Evolutionary conservation across 768 basidiomycete genomes (phyloP).

Genomic region (Mycena epipterygia): DNA sequence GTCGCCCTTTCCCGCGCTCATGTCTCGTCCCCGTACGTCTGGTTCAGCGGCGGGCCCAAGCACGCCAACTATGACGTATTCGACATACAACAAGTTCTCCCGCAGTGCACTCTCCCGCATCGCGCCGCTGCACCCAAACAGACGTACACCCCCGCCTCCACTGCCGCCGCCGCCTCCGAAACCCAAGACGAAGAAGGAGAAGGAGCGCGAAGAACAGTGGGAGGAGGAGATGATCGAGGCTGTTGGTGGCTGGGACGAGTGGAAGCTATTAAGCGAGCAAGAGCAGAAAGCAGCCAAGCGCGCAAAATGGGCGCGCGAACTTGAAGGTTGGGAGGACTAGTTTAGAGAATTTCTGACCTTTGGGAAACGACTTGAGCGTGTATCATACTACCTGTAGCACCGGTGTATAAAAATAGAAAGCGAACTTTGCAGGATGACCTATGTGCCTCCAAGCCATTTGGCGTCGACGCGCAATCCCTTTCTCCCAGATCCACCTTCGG

Average conservation of each 20-base stretch:
- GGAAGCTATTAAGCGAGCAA: constrained; percentile 62
- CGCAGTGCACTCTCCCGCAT: constrained; percentile 74
- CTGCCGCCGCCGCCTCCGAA: constrained; percentile 77
- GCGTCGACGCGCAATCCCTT: constrained; percentile 16
- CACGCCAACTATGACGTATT: constrained; percentile 59
- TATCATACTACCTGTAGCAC: constrained; percentile 3
- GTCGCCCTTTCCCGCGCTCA: constrained; percentile 63
- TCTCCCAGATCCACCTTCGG: constrained; percentile 5
- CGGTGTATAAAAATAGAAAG: background rate
- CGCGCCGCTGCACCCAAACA: constrained; percentile 82
- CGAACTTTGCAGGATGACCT: background rate
- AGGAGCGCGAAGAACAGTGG: constrained; percentile 83
- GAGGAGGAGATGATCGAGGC: constrained; percentile 84
- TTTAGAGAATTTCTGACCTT: background rate
- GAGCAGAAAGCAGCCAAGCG: constrained; percentile 68
- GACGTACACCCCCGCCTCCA: constrained; percentile 81
- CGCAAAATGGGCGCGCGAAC: constrained; percentile 74
- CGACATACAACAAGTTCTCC: constrained; percentile 76
- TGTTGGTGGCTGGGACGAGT: constrained; percentile 75
- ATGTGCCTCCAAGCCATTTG: background rate
- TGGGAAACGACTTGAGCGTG: no score
- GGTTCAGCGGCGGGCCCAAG: constrained; percentile 33
- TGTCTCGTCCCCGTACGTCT: constrained; percentile 38
- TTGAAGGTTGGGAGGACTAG: constrained; percentile 70
- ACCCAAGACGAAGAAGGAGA: constrained; percentile 86